Percentiles rank a stretch among this genome's conserved stretches.
phyloP scores from a whole-genome alignment of 2,329 filamentous ascomycete genomes.

The Fusarium kyushuense region DNA sequence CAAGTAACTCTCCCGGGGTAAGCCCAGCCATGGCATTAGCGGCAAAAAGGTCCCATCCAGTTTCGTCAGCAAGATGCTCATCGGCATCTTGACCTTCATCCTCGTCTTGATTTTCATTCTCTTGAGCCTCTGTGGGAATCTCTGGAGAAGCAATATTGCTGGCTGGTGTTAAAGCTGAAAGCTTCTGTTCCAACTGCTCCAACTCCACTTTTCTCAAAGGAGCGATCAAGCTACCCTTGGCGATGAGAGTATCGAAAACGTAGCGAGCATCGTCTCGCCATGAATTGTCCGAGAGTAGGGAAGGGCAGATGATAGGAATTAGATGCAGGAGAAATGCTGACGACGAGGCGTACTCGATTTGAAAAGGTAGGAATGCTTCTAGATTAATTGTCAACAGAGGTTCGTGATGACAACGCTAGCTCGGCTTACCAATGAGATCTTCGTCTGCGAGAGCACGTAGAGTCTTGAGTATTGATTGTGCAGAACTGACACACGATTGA shows the following conservation, averaged over 20 bases:
- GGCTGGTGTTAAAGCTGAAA: conserved; percentile 52
- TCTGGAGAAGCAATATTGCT: conserved; percentile 15
- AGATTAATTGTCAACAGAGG: background rate
- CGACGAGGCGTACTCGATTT: conserved; percentile 57
- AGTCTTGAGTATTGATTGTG: conserved; percentile 46
- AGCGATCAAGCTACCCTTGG: conserved; percentile 54
- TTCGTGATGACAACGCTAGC: accelerated
- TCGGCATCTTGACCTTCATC: background rate
- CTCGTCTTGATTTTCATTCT: background rate
- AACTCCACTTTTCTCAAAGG: conserved; percentile 54
- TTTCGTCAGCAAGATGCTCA: conserved; percentile 25
- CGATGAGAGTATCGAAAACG: conserved; percentile 54
- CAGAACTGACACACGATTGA: conserved; percentile 48
- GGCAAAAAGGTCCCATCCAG: conserved; percentile 51
- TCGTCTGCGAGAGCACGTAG: conserved; percentile 47
- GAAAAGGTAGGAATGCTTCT: conserved; percentile 56
- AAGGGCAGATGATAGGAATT: conserved; percentile 51
- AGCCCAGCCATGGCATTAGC: conserved; percentile 50
- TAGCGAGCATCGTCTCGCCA: conserved; percentile 54
- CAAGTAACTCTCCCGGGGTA: conserved; percentile 49
- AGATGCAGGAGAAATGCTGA: conserved; percentile 56
- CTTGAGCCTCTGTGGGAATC: background rate
- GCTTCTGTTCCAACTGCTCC: conserved; percentile 53
- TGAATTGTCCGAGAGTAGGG: conserved; percentile 50
- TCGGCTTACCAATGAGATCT: conserved; percentile 46